Evolutionary conservation across 345 rosid species (phyloP).

Genomic region (Melastoma malabathricum): DNA sequence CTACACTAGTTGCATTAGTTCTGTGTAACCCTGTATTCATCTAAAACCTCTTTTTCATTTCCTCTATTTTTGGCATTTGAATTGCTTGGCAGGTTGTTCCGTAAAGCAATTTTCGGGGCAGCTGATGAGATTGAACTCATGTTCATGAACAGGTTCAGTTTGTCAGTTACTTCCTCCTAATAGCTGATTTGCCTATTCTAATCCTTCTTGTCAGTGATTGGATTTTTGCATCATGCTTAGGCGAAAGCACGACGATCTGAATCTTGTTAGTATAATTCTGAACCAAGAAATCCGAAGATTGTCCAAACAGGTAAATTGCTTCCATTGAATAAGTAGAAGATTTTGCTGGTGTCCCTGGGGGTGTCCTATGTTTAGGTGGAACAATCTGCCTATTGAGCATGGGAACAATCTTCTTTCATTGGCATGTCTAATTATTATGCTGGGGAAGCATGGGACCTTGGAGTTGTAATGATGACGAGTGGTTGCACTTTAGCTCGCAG

Average conservation of each 20-base stretch:
- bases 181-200: not conserved
- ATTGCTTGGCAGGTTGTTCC: slow-evolving; percentile 52
- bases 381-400: too few species aligned
- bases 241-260: slow-evolving; percentile 82
- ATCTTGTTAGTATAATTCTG: slow-evolving; percentile 69
- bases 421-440: too few species aligned
- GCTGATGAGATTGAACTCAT: slow-evolving; percentile 94
- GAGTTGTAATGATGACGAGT: too few species aligned
- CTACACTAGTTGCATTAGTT: not conserved
- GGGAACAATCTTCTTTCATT: too few species aligned
- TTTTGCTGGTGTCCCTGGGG: too few species aligned
- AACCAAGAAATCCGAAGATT: slow-evolving; percentile 86
- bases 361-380: too few species aligned
- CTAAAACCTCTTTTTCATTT: not conserved
- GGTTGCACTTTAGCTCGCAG: not conserved
- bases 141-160: slow-evolving; percentile 78
- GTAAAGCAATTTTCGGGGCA: slow-evolving; percentile 83
- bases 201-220: slow-evolving; percentile 4
- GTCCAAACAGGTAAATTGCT: slow-evolving; percentile 59
- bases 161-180: not conserved
- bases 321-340: not conserved
- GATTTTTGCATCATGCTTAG: slow-evolving; percentile 21
- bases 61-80: not conserved
- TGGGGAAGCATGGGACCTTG: too few species aligned
- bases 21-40: too few species aligned